Base-by-base conservation (phyloP, 176 grass and related monocot genomes). In the Ensete glaucum region DNA sequence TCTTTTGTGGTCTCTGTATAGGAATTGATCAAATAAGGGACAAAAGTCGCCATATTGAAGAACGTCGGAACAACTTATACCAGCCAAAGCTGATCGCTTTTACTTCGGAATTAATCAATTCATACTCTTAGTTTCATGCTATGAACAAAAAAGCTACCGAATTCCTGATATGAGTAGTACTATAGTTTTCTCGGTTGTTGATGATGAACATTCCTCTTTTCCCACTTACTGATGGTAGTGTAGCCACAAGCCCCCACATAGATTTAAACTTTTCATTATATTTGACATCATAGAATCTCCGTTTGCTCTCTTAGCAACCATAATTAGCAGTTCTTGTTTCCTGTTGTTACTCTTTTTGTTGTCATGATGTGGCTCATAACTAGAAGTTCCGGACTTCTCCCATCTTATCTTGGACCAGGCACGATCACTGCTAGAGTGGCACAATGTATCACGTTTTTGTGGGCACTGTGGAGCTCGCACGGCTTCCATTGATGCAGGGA, bases 391-490 rank as follows among this genome's bases (percentile, higher is more conserved):
- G 34, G 52, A 60, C 16, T 80, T 10, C 52, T 78, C 73, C 25
- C 78, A 14, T 56, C n/a, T 52, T 63, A 24, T 29, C 64, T 78
- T 34, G 66, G 53, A 75, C 59, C 84, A 98, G 90, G 94, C 88
- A 71, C 65, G 90, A 16, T 88, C 90, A 11, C 70, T 98, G 54
- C 80, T 98, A 15, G 90, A 98, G 66, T 98, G 94, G 94, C 90
- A 98, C 48, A 81, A 17, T n/a, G 83, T 81, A 1, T 79, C 90
- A 16, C 87, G 85, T 20, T 98, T 93, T 79, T 98, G 94, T n/a
- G 94, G 94, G 52, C 74, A 76, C 8, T 98, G 94, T 52, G 94
- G 94, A 81, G n/a, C 90, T 14, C 79, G 70, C 74, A 89, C 88
- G 15, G 74, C 82, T 62, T 88, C 82, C 60, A 85, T 73, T 25